A percentile compares a stretch with the other conserved stretches of the same genome.
Evolutionary conservation across 116 monocot species (phyloP).

Genomic region (Posidonia oceanica): DNA sequence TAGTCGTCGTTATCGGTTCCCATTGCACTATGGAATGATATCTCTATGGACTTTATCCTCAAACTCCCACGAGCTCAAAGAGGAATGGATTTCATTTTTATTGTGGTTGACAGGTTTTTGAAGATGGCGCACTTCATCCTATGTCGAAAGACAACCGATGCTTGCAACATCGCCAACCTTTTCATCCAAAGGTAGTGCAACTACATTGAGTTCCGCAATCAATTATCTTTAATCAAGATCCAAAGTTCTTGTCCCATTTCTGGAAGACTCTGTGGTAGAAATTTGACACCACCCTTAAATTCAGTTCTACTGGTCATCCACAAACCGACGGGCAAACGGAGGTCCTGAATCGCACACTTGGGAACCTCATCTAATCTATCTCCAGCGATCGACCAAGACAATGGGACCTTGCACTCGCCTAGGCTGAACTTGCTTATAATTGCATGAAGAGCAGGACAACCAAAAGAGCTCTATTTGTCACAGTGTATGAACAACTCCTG

Average conservation of each 20-base stretch:
- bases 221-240: slow-evolving; percentile 3
- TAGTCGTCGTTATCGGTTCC: too few species aligned
- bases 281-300: background rate
- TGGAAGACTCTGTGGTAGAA: slow-evolving; percentile 1
- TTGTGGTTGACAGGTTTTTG: slow-evolving; percentile 3
- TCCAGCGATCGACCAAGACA: background rate
- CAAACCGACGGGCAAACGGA: slow-evolving; percentile 6
- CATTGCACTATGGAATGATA: background rate
- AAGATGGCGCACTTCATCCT: slow-evolving; percentile 12
- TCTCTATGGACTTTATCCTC: slow-evolving; percentile 2
- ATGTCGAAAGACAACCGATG: slow-evolving; percentile 3
- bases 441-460: background rate
- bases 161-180: background rate
- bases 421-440: slow-evolving; percentile 2
- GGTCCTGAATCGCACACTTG: background rate
- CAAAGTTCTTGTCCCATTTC: background rate
- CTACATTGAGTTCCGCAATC: background rate
- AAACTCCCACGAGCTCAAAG: background rate
- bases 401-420: background rate
- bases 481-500: background rate
- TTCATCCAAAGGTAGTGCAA: background rate
- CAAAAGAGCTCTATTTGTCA: too few species aligned
- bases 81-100: background rate
- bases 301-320: background rate
- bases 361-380: background rate